phyloP scores from a whole-genome alignment of 495 filamentous ascomycete species.

The Penicillium riverlandense region DNA sequence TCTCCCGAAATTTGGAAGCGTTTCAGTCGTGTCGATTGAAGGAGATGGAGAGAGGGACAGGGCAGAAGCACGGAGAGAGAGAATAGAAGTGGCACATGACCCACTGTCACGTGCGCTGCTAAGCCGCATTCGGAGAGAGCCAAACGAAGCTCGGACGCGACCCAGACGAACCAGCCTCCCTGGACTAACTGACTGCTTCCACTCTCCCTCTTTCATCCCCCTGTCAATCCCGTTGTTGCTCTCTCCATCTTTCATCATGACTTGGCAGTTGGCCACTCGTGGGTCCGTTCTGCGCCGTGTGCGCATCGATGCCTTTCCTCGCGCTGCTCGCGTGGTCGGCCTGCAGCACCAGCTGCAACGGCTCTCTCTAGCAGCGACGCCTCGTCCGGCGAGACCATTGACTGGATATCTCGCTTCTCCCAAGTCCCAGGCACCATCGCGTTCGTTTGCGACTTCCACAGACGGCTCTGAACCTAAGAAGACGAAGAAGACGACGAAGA shows the following conservation, averaged over 20 bases:
- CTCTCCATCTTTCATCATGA: slow-evolving; percentile 13
- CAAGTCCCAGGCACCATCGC: slow-evolving; percentile 12
- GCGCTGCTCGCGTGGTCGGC: slow-evolving; percentile 18
- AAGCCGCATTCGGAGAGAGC: slow-evolving; percentile 19
- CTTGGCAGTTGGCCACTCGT: slow-evolving; percentile 23
- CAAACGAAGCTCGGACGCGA: slow-evolving; percentile 25
- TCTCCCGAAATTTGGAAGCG: neutral
- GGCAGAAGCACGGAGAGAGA: too few relatives aligned
- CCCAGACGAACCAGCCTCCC: slow-evolving; percentile 15
- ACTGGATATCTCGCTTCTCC: slow-evolving; percentile 3
- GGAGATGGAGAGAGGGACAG: too few relatives aligned
- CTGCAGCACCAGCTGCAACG: slow-evolving; percentile 22
- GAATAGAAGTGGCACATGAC: too few relatives aligned
- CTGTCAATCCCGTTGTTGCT: neutral
- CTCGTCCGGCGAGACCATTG: slow-evolving; percentile 4
- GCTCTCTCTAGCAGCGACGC: slow-evolving; percentile 14
- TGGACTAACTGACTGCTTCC: neutral
- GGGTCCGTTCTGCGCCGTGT: slow-evolving; percentile 23
- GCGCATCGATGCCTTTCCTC: slow-evolving; percentile 15
- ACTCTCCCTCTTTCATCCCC: slow-evolving; percentile 10
- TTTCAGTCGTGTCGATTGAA: too few relatives aligned
- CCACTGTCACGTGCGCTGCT: slow-evolving; percentile 5
- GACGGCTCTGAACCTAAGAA: slow-evolving; percentile 5
- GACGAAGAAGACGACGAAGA: slow-evolving; percentile 11
- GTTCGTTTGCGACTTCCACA: slow-evolving; percentile 20